A percentile compares a stretch with the other conserved stretches of the same genome.
These are phyloP conservation scores for Saccharomycopsis olivae DNA, from an alignment of 805 yeast species.

Conservation along the genomic window DNA sequence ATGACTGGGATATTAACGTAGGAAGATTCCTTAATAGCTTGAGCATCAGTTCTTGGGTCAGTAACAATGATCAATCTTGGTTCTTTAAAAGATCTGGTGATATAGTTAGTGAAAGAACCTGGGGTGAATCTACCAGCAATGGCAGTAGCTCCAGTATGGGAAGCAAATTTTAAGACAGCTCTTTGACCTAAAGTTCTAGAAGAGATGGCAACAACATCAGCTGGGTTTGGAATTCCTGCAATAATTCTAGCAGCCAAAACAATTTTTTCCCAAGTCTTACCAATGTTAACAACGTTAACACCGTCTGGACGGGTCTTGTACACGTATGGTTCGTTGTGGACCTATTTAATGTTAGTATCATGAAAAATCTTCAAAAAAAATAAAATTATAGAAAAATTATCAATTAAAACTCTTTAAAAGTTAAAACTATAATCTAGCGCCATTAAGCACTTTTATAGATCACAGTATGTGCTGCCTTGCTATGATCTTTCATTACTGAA, in stretches of 20 bases:
- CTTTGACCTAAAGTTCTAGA: slow-evolving; percentile 99
- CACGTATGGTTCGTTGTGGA: slow-evolving; percentile 94
- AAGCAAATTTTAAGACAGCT: slow-evolving; percentile 98
- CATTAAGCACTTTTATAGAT: too few species aligned
- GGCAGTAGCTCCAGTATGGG: slow-evolving; percentile 99
- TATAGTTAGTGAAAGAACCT: slow-evolving; percentile 99
- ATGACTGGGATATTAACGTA: slow-evolving; percentile 99
- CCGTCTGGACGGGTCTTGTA: slow-evolving; percentile 99
- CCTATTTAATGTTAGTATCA: slow-evolving; percentile 34
- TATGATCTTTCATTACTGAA: too few species aligned
- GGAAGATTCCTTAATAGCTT: slow-evolving; percentile 99
- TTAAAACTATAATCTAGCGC: background rate
- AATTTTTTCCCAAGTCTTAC: slow-evolving; percentile 99
- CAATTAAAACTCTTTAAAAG: background rate
- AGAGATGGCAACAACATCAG: slow-evolving; percentile 97
- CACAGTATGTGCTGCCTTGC: too few species aligned
- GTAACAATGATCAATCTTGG: slow-evolving; percentile 99
- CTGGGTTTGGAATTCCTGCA: slow-evolving; percentile 98
- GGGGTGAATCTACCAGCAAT: slow-evolving; percentile 99
- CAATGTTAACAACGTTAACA: slow-evolving; percentile 95
- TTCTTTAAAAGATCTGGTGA: slow-evolving; percentile 99
- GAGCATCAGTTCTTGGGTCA: slow-evolving; percentile 99
- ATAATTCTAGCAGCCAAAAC: slow-evolving; percentile 99
- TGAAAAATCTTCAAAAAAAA: background rate
- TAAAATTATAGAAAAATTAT: background rate